Percentiles rank a stretch among this genome's conserved stretches.
Conservation (phyloP, 106 monocot genomes). For the Xerophyta viscosa region DNA sequence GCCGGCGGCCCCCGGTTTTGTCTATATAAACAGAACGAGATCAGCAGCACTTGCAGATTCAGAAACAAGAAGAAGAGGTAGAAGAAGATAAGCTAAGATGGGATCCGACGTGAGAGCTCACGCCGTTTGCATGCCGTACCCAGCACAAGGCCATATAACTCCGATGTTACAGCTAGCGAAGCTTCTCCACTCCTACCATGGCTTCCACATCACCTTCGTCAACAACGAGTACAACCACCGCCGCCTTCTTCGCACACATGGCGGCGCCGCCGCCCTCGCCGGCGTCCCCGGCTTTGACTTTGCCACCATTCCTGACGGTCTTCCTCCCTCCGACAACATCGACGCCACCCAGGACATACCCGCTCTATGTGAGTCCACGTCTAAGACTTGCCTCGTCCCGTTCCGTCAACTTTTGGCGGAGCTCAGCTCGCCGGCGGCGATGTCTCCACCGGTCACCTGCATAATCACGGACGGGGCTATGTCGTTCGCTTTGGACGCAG, state of each 20-base stretch:
- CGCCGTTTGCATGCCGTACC: conserved; percentile 4
- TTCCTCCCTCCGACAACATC: background rate
- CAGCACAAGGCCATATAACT: conserved; percentile 10
- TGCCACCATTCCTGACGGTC: conserved; percentile 6
- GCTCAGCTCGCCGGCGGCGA: background rate
- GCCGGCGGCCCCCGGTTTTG: too few species aligned
- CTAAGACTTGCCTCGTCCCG: background rate
- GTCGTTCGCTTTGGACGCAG: conserved; percentile 4
- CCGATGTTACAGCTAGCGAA: conserved; percentile 21
- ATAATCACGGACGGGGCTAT: conserved; percentile 2
- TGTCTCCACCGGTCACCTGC: background rate
- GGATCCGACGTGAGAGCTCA: background rate
- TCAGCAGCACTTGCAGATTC: too few species aligned
- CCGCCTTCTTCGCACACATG: conserved; percentile 16
- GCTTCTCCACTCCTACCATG: conserved; percentile 14
- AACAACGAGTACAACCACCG: conserved; percentile 25
- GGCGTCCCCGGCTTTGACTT: background rate
- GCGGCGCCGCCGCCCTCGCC: background rate
- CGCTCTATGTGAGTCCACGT: background rate
- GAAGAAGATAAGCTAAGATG: background rate
- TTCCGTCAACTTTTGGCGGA: background rate
- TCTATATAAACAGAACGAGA: too few species aligned
- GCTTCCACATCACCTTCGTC: conserved; percentile 36
- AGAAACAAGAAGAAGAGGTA: background rate
- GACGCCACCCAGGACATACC: conserved; percentile 7